Conservation (phyloP, 225 moss, liverwort and hornwort genomes). For the Physcomitrellopsis africana region DNA sequence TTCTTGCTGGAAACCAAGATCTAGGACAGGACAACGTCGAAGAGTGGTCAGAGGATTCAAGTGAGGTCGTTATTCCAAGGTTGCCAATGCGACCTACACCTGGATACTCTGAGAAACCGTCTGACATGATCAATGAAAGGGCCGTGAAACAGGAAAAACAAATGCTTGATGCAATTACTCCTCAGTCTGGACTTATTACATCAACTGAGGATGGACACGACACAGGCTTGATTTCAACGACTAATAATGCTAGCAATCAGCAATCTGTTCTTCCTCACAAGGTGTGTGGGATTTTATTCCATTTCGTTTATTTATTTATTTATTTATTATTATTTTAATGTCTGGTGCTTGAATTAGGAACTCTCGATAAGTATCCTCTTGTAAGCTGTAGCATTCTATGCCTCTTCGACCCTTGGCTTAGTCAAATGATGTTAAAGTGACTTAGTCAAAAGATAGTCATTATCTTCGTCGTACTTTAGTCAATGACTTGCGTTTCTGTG, state of each 20-base stretch:
- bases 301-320: neutral
- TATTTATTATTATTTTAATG: no score
- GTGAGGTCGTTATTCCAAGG: conserved; percentile 53
- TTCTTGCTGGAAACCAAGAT: conserved; percentile 65
- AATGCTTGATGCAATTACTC: conserved; percentile 38
- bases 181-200: conserved; percentile 37
- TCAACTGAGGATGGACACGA: conserved; percentile 22
- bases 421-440: neutral
- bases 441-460: neutral
- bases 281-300: conserved; percentile 19
- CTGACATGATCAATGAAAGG: conserved; percentile 30
- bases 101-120: conserved; percentile 52
- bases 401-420: neutral
- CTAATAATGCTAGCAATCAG: conserved; percentile 32
- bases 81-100: conserved; percentile 49
- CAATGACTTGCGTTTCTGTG: no score
- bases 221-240: conserved; percentile 25
- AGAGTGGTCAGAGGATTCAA: conserved; percentile 77
- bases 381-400: neutral
- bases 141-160: conserved; percentile 38
- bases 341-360: neutral
- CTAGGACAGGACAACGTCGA: conserved; percentile 50
- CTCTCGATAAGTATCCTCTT: neutral
- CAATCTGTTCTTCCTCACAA: conserved; percentile 40
- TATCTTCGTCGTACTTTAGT: neutral